Evolutionary conservation across 2,329 filamentous ascomycete species (phyloP), one percentile per base, ranked within the genome.

Genomic region (Monosporascus sp.): DNA sequence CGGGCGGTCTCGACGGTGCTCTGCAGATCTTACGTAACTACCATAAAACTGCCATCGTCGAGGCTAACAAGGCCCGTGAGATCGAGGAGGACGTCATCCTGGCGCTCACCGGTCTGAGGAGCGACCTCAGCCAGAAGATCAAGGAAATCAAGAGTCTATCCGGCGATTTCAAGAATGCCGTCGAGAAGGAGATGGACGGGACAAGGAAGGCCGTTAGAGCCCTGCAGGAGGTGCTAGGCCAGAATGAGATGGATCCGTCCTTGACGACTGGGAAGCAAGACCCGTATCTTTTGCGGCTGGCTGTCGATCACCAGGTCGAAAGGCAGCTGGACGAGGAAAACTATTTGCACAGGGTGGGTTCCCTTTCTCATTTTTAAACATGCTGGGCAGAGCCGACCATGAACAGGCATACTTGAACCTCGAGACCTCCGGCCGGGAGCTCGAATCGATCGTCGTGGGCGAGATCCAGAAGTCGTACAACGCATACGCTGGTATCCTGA

Each of bases 381-480:
- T 18, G 50, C 20, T 31, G 14, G n/a, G 55, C 54, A 35, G 59
- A 56, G 50, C 63, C 67, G 52, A 68, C 51, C 9, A 15, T 7
- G 2, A 9, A 8, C 50, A 96, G 88, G 94, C 94, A 9, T 97
- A 95, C 65, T 78, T 97, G 50, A 97, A 99, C 67, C 79, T 99
- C 15, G 94, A 99, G 70, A 89, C 84, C 60, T 97, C 94, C 17
- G 94, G 94, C 2, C 87, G 92, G 56, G 94, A 99, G 72, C 82
- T 99, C 2, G 94, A 99, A 72, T 89, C 90, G 0, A 97, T 99
- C 59, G 90, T 99, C 1, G 90, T 99, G 15, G 90, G 92, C 60
- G 94, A 99, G 72, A 95, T 99, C 43, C 94, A 99, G 67, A 97
- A 97, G 71, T 91, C 94, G 0, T 97, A 97, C 75, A 96, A 94